Percentiles rank a stretch among this genome's conserved stretches.
Conservation (phyloP, 495 filamentous ascomycete genomes). For the Aspergillus saccharolyticus region DNA sequence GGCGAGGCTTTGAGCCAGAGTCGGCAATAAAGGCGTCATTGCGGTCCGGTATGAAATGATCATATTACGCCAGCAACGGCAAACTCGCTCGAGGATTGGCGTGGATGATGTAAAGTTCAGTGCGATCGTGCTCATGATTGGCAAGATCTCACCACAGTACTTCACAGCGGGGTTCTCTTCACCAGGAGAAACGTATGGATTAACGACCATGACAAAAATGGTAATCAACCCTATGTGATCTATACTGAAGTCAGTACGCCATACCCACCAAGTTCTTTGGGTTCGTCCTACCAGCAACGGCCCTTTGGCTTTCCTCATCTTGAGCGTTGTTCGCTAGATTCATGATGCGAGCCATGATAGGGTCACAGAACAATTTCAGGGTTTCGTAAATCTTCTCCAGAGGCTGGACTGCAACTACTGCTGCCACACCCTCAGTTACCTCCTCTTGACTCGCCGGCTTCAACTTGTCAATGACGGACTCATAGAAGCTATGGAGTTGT, state of each 20-base stretch:
- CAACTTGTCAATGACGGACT: constrained; percentile 77
- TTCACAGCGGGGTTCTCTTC: constrained; percentile 86
- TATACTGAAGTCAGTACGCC: constrained; percentile 28
- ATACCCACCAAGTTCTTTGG: not conserved
- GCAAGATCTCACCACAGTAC: constrained; percentile 92
- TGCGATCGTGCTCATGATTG: constrained; percentile 74
- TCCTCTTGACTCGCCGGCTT: constrained; percentile 87
- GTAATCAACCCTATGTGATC: constrained; percentile 91
- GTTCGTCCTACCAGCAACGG: constrained; percentile 65
- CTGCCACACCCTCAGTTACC: constrained; percentile 88
- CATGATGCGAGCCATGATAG: constrained; percentile 82
- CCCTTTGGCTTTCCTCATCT: constrained; percentile 71
- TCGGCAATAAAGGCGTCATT: constrained; percentile 76
- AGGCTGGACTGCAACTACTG: constrained; percentile 83
- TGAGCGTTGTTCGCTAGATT: constrained; percentile 77
- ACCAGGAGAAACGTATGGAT: constrained; percentile 66
- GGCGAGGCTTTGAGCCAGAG: constrained; percentile 81
- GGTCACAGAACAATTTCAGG: constrained; percentile 91
- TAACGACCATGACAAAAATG: constrained; percentile 75
- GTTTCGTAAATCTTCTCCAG: constrained; percentile 70
- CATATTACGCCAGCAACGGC: constrained; percentile 93
- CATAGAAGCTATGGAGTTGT: constrained; percentile 87
- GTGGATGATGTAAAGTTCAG: constrained; percentile 77
- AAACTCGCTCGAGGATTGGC: constrained; percentile 89
- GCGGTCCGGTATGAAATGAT: constrained; percentile 89